Conservation (phyloP, 192 early-diverging fungal genomes). For the Umbelopsis ramanniana region DNA sequence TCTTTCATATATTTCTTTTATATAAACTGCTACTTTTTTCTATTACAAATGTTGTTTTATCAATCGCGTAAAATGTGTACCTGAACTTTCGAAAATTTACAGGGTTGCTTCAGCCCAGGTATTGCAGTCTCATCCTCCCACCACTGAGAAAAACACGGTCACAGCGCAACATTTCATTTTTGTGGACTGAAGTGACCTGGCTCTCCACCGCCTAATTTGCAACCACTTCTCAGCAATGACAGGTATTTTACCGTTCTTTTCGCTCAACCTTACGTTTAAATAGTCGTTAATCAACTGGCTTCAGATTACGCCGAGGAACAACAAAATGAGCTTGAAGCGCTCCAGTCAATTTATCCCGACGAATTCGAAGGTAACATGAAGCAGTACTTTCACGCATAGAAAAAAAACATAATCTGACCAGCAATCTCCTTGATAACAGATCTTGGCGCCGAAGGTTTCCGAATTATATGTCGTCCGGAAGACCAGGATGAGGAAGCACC, state of each 20-base stretch:
- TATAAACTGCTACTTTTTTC: too few relatives aligned
- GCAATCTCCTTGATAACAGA: constrained; percentile 8
- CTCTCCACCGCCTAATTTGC: background rate
- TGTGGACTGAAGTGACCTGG: too few relatives aligned
- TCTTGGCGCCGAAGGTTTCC: constrained; percentile 54
- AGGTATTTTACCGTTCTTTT: background rate
- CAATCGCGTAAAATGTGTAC: too few relatives aligned
- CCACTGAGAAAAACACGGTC: too few relatives aligned
- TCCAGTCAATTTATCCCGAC: constrained; percentile 82
- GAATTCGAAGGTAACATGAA: constrained; percentile 65
- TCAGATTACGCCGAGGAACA: constrained; percentile 81
- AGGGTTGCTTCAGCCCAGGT: too few relatives aligned
- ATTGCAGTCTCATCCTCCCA: too few relatives aligned
- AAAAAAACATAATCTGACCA: constrained; percentile 2
- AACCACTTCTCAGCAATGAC: constrained; percentile 5
- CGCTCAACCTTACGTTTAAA: too few relatives aligned
- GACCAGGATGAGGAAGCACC: constrained; percentile 65
- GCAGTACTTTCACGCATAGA: background rate
- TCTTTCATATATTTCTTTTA: too few relatives aligned
- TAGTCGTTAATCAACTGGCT: background rate
- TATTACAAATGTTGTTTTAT: too few relatives aligned
- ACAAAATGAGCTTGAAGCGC: constrained; percentile 76
- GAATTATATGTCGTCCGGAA: constrained; percentile 61
- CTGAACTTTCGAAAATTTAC: too few relatives aligned
- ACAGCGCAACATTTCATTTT: too few relatives aligned